Evolutionary conservation across 2,329 filamentous ascomycete genomes (phyloP), one percentile per base, ranked within the genome.

Genomic region (Monilinia fructicola): DNA sequence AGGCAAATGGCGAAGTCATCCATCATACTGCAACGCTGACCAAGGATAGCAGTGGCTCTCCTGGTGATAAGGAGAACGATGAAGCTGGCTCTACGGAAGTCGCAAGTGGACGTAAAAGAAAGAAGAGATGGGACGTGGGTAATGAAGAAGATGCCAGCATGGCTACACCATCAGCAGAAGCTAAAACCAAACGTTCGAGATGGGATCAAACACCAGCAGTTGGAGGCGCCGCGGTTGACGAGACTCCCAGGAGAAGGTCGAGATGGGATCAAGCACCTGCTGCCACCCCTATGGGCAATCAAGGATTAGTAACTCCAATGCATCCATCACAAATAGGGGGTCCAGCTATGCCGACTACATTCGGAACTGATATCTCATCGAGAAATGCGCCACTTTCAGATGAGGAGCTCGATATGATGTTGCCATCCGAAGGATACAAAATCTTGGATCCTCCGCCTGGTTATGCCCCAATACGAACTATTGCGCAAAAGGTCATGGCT

Each of bases 351-450:
- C 82, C 85, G 21, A 81, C 82, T n/a, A 81, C 86, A 11, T 96
- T 96, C 75, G 93, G 93, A 61, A 90, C 89, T 54, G 93, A 97
- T 75, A 85, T 95, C 62, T 87, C 90, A 53, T 86, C 82, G 65
- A 90, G 93, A 69, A 95, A 94, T 78, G 88, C 90, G 67, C 84
- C 92, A 7, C 82, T 97, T 53, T 95, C 93, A 53, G 95, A 99
- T 73, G 95, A 99, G 77, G 93, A 98, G 77, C 87, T 99, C 59
- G 91, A 99, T 75, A 82, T 90, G 76, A 91, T 99, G 83, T 86
- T 99, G 9, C 95, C 95, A 1, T 88, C 89, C 2, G 92, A 96
- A 75, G 95, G 95, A 52, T 99, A 97, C 83, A 93, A 96, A 78
- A 87, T 97, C 70, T 84, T 98, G 12, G 90, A 93, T 31, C 92